Evolutionary conservation across 345 rosid species (phyloP), one percentile per base, ranked within the genome.

Genomic region (Draba incana): DNA sequence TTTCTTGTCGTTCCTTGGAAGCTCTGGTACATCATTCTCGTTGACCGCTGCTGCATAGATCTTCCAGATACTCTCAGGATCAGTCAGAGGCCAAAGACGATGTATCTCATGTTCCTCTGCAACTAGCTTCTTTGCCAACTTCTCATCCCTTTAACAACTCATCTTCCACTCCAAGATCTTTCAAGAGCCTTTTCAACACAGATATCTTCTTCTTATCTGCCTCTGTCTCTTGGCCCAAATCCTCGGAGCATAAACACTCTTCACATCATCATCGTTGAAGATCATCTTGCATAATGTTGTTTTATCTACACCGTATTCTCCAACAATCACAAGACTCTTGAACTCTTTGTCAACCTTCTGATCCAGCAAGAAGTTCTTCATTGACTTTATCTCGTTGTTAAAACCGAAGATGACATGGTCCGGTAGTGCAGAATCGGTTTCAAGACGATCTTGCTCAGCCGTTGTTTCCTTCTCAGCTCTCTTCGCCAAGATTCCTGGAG

Each of bases 281-380:
- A 84, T 58, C 4, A 10, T 6, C 56, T 75, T 55, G 63, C 85
- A 84, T 4, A 86, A 67, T 13, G 79, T 39, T 24, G 88, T 78
- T 53, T 84, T 84, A 23, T 86, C 84, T 1, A 68, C 78, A 20
- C 83, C 84, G 2, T 57, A 54, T 13, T 45, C 68, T 64, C 91
- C 90, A 0, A 70, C 59, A 48, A 79, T 33, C 31, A 74, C 88
- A 13, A 78, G 43, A 23, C 57, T 77, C 78, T 75, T 78, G 78
- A 86, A 82, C 43, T 56, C 30, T 6, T 23, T 64, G 30, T 41
- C 8, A 4, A 72, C 76, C 65, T 72, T 72, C 6, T 57, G 44
- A 11, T 64, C 76, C 59, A 72, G 23, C 65, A 72, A 64, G 65
- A 72, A 72, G 59, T 39, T 59, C 42, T 72, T 3, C 45, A 72